A percentile compares a stretch with the other conserved stretches of the same genome.
Evolutionary conservation across 768 basidiomycete species (phyloP).

Genomic region (Chalciporus sphaerocephalus): DNA sequence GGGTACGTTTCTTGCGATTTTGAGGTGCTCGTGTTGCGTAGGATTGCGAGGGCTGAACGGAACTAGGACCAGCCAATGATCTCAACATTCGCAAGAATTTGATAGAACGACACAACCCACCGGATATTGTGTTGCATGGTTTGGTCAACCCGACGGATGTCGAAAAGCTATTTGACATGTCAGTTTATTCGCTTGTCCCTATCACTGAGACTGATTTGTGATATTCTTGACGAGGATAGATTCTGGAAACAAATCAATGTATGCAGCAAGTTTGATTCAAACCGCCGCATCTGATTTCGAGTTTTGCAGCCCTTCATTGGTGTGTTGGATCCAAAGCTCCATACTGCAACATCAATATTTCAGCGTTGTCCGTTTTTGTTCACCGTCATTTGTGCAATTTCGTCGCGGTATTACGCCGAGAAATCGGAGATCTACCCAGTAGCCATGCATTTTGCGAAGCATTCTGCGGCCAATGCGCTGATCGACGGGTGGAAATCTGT

Average conservation of each 20-base stretch:
- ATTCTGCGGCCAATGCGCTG: conserved; percentile 73
- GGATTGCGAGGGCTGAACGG: background rate
- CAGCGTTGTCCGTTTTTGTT: conserved; percentile 86
- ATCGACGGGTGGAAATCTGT: conserved; percentile 83
- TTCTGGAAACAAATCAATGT: conserved; percentile 72
- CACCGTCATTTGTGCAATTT: conserved; percentile 85
- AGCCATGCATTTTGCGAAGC: conserved; percentile 86
- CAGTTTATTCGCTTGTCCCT: conserved; percentile 26
- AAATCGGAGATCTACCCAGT: conserved; percentile 83
- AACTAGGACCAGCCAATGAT: conserved; percentile 64
- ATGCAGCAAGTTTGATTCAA: conserved; percentile 17
- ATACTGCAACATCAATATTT: conserved; percentile 75
- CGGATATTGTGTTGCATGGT: conserved; percentile 78
- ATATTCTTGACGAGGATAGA: conserved; percentile 36
- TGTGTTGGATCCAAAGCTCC: conserved; percentile 74
- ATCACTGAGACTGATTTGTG: conserved; percentile 1
- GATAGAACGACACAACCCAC: conserved; percentile 75
- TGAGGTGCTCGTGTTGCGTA: background rate
- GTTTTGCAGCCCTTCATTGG: conserved; percentile 55
- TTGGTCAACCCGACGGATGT: conserved; percentile 75
- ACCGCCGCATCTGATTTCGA: conserved; percentile 1
- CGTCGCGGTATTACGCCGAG: conserved; percentile 73
- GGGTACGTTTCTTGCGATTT: conserved; percentile 35
- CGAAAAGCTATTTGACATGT: conserved; percentile 82
- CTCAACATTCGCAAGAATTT: conserved; percentile 63